phyloP scores from a whole-genome alignment of 23 red algal species.

The Gracilaria gracilis region DNA sequence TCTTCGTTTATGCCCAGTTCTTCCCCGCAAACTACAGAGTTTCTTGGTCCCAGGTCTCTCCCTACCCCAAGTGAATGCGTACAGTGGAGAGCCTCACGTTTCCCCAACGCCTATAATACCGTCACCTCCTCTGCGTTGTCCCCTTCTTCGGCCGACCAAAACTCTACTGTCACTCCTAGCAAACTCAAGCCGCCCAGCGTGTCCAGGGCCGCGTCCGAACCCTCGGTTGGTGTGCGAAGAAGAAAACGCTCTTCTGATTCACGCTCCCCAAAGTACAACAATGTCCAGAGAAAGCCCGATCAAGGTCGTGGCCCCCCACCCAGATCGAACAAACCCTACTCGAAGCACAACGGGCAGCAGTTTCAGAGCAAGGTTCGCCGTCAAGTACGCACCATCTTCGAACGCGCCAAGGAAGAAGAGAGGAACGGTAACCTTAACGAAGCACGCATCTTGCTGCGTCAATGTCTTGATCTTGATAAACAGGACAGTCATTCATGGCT shows the following conservation, averaged over 20 bases:
- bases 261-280: background rate
- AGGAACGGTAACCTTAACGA: slow-evolving; percentile 37
- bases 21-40: background rate
- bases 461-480: slow-evolving; percentile 87
- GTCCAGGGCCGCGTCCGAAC: slow-evolving; percentile 11
- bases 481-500: slow-evolving; percentile 96
- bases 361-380: slow-evolving; percentile 35
- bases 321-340: background rate
- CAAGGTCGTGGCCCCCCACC: background rate
- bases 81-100: background rate
- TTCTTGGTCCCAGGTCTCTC: slow-evolving; percentile 17
- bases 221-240: slow-evolving; percentile 5
- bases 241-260: background rate
- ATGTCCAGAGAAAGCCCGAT: background rate
- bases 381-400: slow-evolving; percentile 54
- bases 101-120: background rate
- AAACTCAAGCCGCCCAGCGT: background rate
- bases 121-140: background rate
- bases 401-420: slow-evolving; percentile 43
- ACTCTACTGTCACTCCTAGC: slow-evolving; percentile 8
- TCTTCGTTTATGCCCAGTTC: slow-evolving; percentile 7
- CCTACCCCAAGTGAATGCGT: background rate
- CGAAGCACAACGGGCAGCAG: slow-evolving; percentile 4
- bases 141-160: slow-evolving; percentile 12
- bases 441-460: slow-evolving; percentile 59